Evolutionary conservation across 768 basidiomycete genomes (phyloP).

Genomic region (Macrolepiota albuminosa): DNA sequence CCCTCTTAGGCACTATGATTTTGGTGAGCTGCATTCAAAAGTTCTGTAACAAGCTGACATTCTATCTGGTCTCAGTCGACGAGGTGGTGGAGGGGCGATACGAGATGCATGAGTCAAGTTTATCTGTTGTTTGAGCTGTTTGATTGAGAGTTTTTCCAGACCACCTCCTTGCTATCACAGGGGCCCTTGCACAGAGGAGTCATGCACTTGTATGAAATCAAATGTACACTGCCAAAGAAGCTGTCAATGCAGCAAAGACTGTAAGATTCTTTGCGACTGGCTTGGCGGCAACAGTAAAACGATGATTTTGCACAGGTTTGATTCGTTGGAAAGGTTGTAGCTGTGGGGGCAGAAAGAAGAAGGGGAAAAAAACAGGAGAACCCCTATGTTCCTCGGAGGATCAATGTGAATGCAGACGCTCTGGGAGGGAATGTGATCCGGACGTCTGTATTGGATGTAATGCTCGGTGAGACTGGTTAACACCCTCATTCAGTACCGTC

Average conservation of each 20-base stretch:
- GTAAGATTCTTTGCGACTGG: constrained; percentile 2
- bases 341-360: constrained; percentile 24
- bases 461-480: constrained; percentile 27
- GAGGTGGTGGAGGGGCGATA: neutral
- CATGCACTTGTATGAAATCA: constrained; percentile 36
- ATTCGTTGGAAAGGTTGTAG: constrained; percentile 39
- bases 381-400: constrained; percentile 12
- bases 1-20: neutral
- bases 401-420: constrained; percentile 32
- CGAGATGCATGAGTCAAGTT: constrained; percentile 6
- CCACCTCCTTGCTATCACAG: constrained; percentile 38
- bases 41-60: neutral
- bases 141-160: constrained; percentile 15
- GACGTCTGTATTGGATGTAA: constrained; percentile 42
- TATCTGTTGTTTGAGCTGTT: neutral
- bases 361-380: constrained; percentile 8
- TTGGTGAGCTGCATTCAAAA: neutral
- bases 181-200: constrained; percentile 37
- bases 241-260: constrained; percentile 37
- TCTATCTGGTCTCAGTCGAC: constrained; percentile 5
- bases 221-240: constrained; percentile 40
- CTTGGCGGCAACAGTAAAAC: neutral
- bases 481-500: neutral
- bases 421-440: constrained; percentile 46
- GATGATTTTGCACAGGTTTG: constrained; percentile 25